Percentiles rank a stretch among this genome's conserved stretches.
These are phyloP conservation scores for Ophiostoma populinum DNA, from an alignment of 2,329 filamentous ascomycete species.

Conservation along the genomic window DNA sequence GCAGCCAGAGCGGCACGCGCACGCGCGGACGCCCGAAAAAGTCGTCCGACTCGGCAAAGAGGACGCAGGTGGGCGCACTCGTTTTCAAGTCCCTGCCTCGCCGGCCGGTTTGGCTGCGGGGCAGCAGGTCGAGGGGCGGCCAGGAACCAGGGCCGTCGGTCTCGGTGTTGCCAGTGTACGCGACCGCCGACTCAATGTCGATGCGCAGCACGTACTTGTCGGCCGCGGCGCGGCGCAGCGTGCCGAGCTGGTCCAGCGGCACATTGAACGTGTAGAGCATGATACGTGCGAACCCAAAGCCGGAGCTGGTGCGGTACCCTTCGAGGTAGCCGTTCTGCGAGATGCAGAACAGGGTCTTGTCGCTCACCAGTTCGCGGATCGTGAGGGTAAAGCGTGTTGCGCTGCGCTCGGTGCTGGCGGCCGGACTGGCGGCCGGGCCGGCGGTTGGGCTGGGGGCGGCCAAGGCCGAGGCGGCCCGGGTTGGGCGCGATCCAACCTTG, in stretches of 20 bases:
- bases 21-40: constrained; percentile 23
- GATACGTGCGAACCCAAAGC: constrained; percentile 28
- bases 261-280: constrained; percentile 34
- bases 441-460: too few species aligned
- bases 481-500: too few species aligned
- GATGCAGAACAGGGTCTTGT: too few species aligned
- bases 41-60: constrained; percentile 24
- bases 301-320: background rate
- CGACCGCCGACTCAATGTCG: constrained; percentile 33
- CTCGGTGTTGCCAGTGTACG: constrained; percentile 17
- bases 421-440: too few species aligned
- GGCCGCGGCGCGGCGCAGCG: constrained; percentile 31
- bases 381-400: too few species aligned
- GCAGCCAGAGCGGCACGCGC: constrained; percentile 18
- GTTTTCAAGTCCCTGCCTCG: constrained; percentile 4
- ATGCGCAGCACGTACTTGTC: constrained; percentile 32
- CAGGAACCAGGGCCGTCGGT: constrained; percentile 30
- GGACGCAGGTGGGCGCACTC: constrained; percentile 12
- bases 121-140: constrained; percentile 30
- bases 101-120: constrained; percentile 10
- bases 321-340: background rate
- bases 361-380: too few species aligned
- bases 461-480: too few species aligned
- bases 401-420: too few species aligned
- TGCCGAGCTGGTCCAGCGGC: constrained; percentile 31